These are phyloP conservation scores for Hansenula lynferdii DNA, from an alignment of 1,139 yeast species.

Conservation along the genomic window DNA sequence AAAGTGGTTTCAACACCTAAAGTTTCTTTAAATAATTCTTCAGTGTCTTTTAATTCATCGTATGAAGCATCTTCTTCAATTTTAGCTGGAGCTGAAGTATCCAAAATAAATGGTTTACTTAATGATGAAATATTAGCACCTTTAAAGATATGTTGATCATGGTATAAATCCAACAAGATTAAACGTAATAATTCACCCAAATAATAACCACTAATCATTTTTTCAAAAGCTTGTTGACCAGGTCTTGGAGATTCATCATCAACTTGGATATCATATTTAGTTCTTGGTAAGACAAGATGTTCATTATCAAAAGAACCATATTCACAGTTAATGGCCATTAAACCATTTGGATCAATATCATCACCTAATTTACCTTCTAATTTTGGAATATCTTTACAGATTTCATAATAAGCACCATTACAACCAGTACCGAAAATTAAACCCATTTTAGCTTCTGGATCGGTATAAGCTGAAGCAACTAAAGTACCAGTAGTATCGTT, in stretches of 20 bases:
- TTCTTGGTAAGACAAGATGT: constrained; percentile 79
- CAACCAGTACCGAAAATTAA: constrained; percentile 97
- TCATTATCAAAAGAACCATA: constrained; percentile 97
- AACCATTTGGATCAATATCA: constrained; percentile 59
- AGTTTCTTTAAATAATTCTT: constrained; percentile 53
- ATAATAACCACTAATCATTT: constrained; percentile 96
- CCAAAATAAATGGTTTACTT: constrained; percentile 64
- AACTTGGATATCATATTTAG: constrained; percentile 75
- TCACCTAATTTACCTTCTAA: constrained; percentile 63
- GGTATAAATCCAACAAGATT: constrained; percentile 67
- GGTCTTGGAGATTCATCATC: constrained; percentile 94
- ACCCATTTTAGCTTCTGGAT: constrained; percentile 88
- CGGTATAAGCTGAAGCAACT: constrained; percentile 92
- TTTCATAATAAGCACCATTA: constrained; percentile 94
- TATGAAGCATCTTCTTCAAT: constrained; percentile 82
- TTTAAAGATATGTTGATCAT: constrained; percentile 61
- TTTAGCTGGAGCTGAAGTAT: constrained; percentile 81
- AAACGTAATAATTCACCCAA: constrained; percentile 89
- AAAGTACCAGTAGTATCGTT: constrained; percentile 97
- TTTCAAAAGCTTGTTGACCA: constrained; percentile 92
- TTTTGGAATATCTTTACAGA: constrained; percentile 71
- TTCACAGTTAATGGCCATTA: constrained; percentile 98
- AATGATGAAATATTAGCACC: constrained; percentile 62
- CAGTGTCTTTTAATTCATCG: constrained; percentile 77
- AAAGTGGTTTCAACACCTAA: constrained; percentile 63